Evolutionary conservation across 2,329 filamentous ascomycete genomes (phyloP).

Genomic region (Colletotrichum echinochloae): DNA sequence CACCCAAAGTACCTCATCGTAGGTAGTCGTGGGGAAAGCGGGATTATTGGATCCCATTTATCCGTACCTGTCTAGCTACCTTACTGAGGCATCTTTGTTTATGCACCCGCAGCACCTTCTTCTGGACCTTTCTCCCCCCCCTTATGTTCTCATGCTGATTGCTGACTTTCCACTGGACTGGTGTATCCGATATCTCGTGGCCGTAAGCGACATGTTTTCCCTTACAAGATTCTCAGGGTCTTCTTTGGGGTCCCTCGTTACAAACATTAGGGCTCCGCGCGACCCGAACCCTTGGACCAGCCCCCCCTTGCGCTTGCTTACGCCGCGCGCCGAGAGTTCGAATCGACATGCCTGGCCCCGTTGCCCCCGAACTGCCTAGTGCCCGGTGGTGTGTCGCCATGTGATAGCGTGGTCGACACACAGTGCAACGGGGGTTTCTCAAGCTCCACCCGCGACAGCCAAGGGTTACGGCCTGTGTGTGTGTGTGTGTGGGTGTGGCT

Average conservation of each 20-base stretch:
- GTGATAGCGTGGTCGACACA: conserved; percentile 2
- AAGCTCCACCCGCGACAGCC: not conserved
- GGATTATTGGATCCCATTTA: not conserved
- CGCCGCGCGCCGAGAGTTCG: conserved; percentile 14
- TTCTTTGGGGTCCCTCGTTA: conserved; percentile 26
- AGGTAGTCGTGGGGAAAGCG: conserved; percentile 1
- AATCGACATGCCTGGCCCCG: not conserved
- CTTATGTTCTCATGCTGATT: too few species aligned
- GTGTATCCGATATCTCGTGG: too few species aligned
- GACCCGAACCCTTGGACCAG: conserved; percentile 28
- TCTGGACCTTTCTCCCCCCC: not conserved
- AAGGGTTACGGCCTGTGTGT: not conserved
- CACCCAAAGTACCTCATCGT: not conserved
- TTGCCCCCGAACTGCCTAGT: conserved; percentile 21
- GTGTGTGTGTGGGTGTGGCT: not conserved
- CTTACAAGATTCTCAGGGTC: conserved; percentile 14
- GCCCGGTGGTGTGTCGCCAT: conserved; percentile 35
- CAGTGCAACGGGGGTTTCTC: not conserved
- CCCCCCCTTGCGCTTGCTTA: not conserved
- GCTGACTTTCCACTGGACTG: too few species aligned
- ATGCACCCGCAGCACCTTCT: not conserved
- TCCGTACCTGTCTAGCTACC: not conserved
- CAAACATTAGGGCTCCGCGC: conserved; percentile 32
- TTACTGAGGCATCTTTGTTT: not conserved
- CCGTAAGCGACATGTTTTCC: not conserved